A percentile compares a stretch with the other conserved stretches of the same genome.
Conservation (phyloP, 2,329 filamentous ascomycete genomes). For the Xylariaceae sp. region DNA sequence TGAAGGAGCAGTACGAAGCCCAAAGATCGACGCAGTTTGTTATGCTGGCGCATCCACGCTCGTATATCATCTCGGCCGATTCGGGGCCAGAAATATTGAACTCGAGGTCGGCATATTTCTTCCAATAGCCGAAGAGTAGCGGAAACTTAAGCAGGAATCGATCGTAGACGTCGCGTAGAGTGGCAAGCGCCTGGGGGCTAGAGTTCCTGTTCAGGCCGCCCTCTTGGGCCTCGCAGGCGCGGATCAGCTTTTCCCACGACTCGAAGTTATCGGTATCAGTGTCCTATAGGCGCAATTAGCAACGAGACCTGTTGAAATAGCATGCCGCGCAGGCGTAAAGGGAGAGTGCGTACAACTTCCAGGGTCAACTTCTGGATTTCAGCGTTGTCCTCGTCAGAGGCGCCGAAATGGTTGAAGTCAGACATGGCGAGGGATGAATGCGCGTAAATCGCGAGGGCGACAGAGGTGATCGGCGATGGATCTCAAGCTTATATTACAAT, state of each 20-base stretch:
- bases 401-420: conserved; percentile 66
- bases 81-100: conserved; percentile 96
- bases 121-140: conserved; percentile 97
- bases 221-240: conserved; percentile 77
- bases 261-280: conserved; percentile 86
- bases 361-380: conserved; percentile 75
- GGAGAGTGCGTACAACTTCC: conserved; percentile 62
- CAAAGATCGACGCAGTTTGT: conserved; percentile 92
- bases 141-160: conserved; percentile 92
- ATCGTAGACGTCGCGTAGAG: conserved; percentile 84
- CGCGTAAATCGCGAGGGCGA: no score
- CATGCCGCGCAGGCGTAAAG: neutral
- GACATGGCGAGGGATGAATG: conserved; percentile 48
- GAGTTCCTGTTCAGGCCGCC: conserved; percentile 96
- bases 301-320: conserved; percentile 6
- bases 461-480: no score
- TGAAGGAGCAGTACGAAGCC: conserved; percentile 97
- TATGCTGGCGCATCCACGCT: conserved; percentile 90
- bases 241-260: conserved; percentile 88
- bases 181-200: conserved; percentile 85
- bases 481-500: no score
- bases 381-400: conserved; percentile 74
- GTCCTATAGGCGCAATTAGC: conserved; percentile 37
- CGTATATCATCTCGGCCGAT: conserved; percentile 96
- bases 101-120: conserved; percentile 97